These are phyloP conservation scores for Cladosporium sp. DNA, from an alignment of 2,329 filamentous ascomycete genomes.

Conservation along the genomic window DNA sequence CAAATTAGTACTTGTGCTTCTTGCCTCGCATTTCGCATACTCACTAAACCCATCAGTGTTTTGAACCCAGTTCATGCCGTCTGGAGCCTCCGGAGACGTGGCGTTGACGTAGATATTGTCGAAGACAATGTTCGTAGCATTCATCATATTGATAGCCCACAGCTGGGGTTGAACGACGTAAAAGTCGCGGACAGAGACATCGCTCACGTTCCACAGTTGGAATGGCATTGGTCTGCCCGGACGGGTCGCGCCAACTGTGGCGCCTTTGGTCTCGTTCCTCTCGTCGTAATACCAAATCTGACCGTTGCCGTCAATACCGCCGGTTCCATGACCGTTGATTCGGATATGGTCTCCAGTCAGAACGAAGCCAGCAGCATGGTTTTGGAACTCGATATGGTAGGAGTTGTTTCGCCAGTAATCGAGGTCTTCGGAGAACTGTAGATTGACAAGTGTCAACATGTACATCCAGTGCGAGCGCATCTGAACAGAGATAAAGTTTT, in stretches of 20 bases:
- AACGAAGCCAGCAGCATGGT: conserved; percentile 51
- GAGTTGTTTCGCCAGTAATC: conserved; percentile 50
- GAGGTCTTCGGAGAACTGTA: too few species aligned
- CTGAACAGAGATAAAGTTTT: too few species aligned
- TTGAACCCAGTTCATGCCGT: conserved; percentile 52
- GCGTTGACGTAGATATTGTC: conserved; percentile 49
- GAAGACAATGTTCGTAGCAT: conserved; percentile 50
- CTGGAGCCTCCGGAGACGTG: conserved; percentile 46
- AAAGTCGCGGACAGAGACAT: conserved; percentile 51
- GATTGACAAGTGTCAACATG: too few species aligned
- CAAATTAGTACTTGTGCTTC: neutral
- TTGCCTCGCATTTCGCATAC: too few species aligned
- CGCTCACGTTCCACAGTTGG: conserved; percentile 54
- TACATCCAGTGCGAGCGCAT: too few species aligned
- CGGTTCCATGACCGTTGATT: conserved; percentile 49
- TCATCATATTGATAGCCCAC: conserved; percentile 55
- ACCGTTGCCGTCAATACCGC: conserved; percentile 52
- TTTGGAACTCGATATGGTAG: conserved; percentile 52
- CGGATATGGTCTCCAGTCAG: conserved; percentile 47
- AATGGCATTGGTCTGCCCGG: conserved; percentile 54
- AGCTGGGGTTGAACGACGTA: conserved; percentile 48
- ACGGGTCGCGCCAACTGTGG: conserved; percentile 43
- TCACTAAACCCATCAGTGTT: conserved; percentile 52
- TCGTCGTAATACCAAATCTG: conserved; percentile 46
- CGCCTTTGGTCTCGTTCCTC: conserved; percentile 23